Evolutionary conservation across 148 eudicot species (phyloP).

Genomic region (Heliamphora exappendiculata): DNA sequence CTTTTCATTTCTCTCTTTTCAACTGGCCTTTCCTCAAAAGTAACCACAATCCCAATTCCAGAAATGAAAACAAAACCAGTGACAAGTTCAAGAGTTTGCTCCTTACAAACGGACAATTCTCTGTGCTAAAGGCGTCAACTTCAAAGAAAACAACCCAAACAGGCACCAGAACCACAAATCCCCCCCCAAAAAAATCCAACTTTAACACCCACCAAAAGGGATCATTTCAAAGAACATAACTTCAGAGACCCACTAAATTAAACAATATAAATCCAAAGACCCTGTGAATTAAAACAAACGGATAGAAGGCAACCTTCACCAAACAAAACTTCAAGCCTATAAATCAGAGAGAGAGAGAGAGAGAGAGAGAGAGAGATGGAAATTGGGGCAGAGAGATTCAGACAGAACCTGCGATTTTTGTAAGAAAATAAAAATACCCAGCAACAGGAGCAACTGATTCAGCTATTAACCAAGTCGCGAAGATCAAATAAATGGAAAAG

Average conservation of each 20-base stretch:
- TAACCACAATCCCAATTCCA: not conserved
- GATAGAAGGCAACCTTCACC: not conserved
- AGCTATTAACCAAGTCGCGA: conserved; percentile 1
- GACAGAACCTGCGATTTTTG: not conserved
- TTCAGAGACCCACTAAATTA: not conserved
- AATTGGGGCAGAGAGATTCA: not conserved
- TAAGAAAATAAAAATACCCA: not conserved
- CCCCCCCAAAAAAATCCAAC: conserved; percentile 8
- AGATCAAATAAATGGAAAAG: not conserved
- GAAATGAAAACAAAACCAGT: conserved; percentile 8
- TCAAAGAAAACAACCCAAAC: conserved; percentile 18
- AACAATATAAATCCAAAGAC: not conserved
- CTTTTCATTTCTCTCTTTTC: conserved; percentile 17
- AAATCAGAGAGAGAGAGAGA: not conserved
- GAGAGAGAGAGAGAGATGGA: not conserved
- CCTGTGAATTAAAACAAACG: not conserved
- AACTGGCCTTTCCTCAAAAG: not conserved
- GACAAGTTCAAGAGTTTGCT: not conserved
- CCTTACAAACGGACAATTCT: conserved; percentile 13
- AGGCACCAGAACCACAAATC: conserved; percentile 18
- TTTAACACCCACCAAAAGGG: not conserved
- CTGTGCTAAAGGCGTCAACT: conserved; percentile 6
- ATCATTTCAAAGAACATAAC: conserved; percentile 9
- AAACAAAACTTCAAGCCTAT: not conserved
- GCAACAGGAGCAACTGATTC: not conserved